These are phyloP conservation scores for Spinacia oleracea DNA, from an alignment of 179 eudicot species.

Conservation along the genomic window DNA sequence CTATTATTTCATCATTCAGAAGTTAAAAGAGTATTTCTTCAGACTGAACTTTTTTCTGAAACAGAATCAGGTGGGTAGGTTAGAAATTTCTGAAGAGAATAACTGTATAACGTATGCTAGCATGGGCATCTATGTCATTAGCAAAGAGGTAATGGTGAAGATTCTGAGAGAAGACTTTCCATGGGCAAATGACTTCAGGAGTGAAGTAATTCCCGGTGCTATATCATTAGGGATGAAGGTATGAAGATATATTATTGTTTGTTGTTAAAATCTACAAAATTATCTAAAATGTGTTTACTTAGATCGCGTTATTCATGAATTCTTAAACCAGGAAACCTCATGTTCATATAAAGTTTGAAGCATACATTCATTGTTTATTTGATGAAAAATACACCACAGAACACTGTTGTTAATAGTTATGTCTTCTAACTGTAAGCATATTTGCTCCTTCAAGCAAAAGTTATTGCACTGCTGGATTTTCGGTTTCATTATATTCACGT, in stretches of 20 bases:
- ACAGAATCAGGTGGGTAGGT: constrained; percentile 34
- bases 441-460: neutral
- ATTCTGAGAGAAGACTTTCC: constrained; percentile 57
- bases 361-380: neutral
- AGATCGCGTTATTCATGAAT: neutral
- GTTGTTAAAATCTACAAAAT: neutral
- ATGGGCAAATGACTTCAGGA: constrained; percentile 51
- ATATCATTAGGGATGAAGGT: constrained; percentile 83
- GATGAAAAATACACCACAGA: neutral
- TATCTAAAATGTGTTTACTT: too few relatives aligned
- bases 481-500: neutral
- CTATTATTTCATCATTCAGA: neutral
- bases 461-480: too few relatives aligned
- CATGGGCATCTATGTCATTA: constrained; percentile 76
- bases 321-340: neutral
- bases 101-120: constrained; percentile 33
- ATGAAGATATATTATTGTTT: neutral
- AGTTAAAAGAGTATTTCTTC: neutral
- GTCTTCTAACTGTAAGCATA: neutral
- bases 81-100: constrained; percentile 20
- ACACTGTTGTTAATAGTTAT: neutral
- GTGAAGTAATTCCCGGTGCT: constrained; percentile 71
- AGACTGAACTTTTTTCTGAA: neutral
- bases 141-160: constrained; percentile 51
- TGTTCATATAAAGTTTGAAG: neutral